phyloP scores from a whole-genome alignment of 2,329 filamentous ascomycete genomes.

The Didymella sp. region DNA sequence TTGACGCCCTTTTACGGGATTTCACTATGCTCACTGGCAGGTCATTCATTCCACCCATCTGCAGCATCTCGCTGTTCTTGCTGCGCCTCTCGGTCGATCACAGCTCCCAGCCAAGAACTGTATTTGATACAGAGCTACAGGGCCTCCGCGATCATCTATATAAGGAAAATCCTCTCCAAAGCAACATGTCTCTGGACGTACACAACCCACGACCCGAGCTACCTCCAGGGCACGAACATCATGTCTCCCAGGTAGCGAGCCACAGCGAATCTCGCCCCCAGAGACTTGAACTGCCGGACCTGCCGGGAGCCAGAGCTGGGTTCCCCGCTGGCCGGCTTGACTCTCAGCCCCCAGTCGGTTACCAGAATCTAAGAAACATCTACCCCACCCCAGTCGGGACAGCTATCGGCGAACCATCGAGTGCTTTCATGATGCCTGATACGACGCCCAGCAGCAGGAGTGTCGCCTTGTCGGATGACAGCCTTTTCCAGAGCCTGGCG shows the following conservation, averaged over 20 bases:
- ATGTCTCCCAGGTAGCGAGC: neutral
- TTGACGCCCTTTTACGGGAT: neutral
- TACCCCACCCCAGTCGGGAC: neutral
- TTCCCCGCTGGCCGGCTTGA: neutral
- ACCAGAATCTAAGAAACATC: neutral
- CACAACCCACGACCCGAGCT: neutral
- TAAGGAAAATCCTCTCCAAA: neutral
- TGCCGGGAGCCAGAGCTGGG: neutral
- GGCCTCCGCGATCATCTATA: neutral
- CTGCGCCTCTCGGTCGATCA: neutral
- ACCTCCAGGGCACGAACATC: neutral
- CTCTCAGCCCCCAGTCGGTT: neutral
- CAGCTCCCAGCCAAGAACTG: neutral
- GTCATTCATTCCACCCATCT: neutral
- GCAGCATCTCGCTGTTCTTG: neutral
- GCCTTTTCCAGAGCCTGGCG: constrained; percentile 1
- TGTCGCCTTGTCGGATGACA: neutral
- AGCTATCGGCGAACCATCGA: neutral
- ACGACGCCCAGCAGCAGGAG: neutral
- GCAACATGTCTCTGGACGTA: neutral
- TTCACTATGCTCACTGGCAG: neutral
- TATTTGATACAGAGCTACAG: neutral
- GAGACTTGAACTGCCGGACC: neutral
- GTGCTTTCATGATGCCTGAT: neutral
- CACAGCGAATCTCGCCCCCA: neutral